Evolutionary conservation across 495 filamentous ascomycete genomes (phyloP).

Genomic region (Oleoguttula mirabilis): DNA sequence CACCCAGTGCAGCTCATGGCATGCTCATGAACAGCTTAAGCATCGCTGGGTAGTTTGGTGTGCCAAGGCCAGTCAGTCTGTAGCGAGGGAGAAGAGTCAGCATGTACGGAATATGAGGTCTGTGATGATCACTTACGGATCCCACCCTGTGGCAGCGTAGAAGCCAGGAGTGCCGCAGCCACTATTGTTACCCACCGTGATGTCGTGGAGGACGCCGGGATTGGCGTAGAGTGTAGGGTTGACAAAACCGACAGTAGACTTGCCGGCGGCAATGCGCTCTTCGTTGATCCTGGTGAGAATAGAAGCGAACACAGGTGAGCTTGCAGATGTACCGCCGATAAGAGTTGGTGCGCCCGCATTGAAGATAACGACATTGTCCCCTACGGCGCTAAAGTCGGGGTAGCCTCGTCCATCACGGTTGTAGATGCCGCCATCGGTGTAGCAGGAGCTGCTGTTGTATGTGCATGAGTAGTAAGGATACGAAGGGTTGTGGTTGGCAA

Average conservation of each 20-base stretch:
- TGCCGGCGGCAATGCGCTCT: constrained; percentile 12
- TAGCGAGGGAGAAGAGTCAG: not conserved
- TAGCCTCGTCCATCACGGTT: constrained; percentile 30
- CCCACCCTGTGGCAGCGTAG: not conserved
- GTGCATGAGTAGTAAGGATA: constrained; percentile 4
- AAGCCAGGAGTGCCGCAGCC: constrained; percentile 6
- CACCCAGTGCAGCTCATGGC: not conserved
- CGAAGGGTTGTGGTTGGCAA: constrained; percentile 6
- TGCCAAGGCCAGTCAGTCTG: constrained; percentile 10
- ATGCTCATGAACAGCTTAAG: constrained; percentile 8
- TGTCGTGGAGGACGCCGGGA: constrained; percentile 16
- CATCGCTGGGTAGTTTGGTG: constrained; percentile 9
- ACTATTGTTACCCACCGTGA: constrained; percentile 10
- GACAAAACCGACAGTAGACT: constrained; percentile 16
- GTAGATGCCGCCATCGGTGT: not conserved
- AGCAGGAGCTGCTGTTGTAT: not conserved
- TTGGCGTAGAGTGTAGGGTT: constrained; percentile 17
- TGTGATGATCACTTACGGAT: not conserved
- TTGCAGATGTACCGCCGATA: constrained; percentile 4
- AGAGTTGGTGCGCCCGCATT: not conserved
- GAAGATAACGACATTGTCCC: constrained; percentile 10
- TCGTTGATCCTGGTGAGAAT: constrained; percentile 18
- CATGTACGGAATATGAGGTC: not conserved
- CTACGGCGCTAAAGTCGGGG: constrained; percentile 50
- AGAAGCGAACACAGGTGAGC: constrained; percentile 8